Conservation (phyloP, 2,329 filamentous ascomycete genomes). For the Verticillium klebahnii region DNA sequence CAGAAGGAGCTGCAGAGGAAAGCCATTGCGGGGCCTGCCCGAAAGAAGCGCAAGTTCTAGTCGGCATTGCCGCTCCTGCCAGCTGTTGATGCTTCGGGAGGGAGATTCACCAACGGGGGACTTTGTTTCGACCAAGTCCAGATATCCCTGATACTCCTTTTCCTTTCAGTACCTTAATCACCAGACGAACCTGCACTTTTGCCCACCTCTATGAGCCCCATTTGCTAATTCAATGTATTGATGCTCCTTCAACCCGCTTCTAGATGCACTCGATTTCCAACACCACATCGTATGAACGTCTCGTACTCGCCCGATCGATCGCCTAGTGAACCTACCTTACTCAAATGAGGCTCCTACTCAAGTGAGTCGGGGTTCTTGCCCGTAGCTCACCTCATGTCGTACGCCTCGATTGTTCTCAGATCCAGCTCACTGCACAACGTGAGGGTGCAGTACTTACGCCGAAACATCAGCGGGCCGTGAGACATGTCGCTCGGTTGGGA, state of each 20-base stretch:
- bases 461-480: not conserved
- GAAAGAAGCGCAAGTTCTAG: conserved; percentile 54
- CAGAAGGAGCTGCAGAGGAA: conserved; percentile 46
- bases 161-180: too few species aligned
- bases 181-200: not conserved
- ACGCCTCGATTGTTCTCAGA: not conserved
- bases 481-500: not conserved
- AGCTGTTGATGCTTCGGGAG: not conserved
- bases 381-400: not conserved
- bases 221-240: not conserved
- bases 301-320: not conserved
- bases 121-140: not conserved
- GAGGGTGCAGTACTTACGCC: not conserved
- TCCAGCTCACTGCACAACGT: not conserved
- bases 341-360: conserved; percentile 2
- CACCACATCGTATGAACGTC: not conserved
- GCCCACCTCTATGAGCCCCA: not conserved
- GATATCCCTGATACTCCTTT: not conserved
- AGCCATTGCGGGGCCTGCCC: conserved; percentile 42
- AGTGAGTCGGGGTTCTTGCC: not conserved
- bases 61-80: not conserved
- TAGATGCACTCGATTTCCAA: not conserved
- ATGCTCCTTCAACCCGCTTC: not conserved
- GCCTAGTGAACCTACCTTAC: not conserved
- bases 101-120: not conserved